Base-by-base conservation (phyloP, 441 rosid species). In the Pelargonium cotyledonis region DNA sequence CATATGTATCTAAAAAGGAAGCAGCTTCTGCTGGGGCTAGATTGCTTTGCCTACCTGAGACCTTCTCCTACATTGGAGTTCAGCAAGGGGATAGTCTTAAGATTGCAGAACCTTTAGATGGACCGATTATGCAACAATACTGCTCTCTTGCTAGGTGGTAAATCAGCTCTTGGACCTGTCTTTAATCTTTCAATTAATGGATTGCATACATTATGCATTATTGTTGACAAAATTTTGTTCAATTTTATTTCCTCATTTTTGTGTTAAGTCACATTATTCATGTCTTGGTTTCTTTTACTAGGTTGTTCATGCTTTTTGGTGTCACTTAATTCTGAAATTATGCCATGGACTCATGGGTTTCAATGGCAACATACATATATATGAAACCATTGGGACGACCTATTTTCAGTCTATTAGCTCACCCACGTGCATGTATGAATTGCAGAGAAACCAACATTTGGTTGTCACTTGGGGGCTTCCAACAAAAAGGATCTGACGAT, bases 391-490 rank as follows among this genome's bases (percentile, higher is more conserved):
- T 16, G 53, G 12, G 43, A 1, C 40, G 9, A 8, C 62, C 8
- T 55, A n/a, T 23, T 63, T 6, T 0, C 8, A 0, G 49, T 64
- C 44, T 68, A 14, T 38, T 16, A 11, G 61, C 40, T 14, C 47
- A 18, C 44, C 60, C 21, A 18, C 23, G 61, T 66, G 72, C 47
- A 5, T 10, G 68, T 3, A 44, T 68, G 57, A 40, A 55, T 46
- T 76, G 76, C 81, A 94, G 99, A 81, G 96, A 94, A 41, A 83
- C 89, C 14, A 79, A 80, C 19, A 84, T 94, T 61, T 94, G 99
- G 99, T 72, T 91, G 80, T 94, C 97, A 26, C 95, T 94, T 69
- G 96, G 96, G 68, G 97, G 97, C 15, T 94, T 91, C 73, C 99
- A 94, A 77, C 96, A 91, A 70, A 89, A 81, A 78, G 95, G 96